phyloP scores from a whole-genome alignment of 106 monocot genomes.

The Narthecium ossifragum region DNA sequence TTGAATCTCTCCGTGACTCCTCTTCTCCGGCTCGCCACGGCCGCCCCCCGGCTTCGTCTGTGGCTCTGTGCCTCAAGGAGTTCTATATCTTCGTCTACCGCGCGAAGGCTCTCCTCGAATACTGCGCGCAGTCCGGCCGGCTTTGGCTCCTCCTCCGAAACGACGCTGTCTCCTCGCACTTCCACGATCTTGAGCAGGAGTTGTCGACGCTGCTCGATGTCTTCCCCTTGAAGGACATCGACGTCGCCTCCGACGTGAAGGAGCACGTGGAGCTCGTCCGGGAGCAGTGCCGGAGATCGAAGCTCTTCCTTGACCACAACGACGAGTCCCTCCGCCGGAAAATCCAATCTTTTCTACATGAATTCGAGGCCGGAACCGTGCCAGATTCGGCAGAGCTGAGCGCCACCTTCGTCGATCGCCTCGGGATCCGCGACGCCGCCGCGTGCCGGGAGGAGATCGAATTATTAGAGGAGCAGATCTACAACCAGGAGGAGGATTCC shows the following conservation, averaged over 20 bases:
- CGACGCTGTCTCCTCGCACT: neutral
- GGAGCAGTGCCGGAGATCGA: conserved; percentile 23
- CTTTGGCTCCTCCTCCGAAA: neutral
- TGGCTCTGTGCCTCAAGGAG: neutral
- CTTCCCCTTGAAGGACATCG: neutral
- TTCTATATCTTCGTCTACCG: neutral
- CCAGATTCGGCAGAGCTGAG: conserved; percentile 35
- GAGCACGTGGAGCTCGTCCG: conserved; percentile 57
- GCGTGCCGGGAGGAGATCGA: conserved; percentile 56
- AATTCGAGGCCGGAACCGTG: conserved; percentile 25
- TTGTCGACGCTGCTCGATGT: neutral
- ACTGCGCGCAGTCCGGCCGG: neutral
- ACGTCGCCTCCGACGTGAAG: neutral
- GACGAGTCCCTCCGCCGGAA: conserved; percentile 42
- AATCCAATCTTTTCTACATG: conserved; percentile 42
- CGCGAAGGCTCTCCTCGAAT: neutral
- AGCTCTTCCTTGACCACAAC: conserved; percentile 28
- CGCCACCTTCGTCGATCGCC: conserved; percentile 20
- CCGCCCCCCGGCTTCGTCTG: neutral
- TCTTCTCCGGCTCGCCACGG: neutral
- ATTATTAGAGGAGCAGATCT: conserved; percentile 24
- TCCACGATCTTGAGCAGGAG: neutral
- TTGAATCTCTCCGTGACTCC: neutral
- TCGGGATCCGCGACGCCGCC: conserved; percentile 31
- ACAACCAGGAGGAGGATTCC: neutral